Base-by-base conservation (phyloP, 73 alveolate genomes). In the Paraurostyla sp. region DNA sequence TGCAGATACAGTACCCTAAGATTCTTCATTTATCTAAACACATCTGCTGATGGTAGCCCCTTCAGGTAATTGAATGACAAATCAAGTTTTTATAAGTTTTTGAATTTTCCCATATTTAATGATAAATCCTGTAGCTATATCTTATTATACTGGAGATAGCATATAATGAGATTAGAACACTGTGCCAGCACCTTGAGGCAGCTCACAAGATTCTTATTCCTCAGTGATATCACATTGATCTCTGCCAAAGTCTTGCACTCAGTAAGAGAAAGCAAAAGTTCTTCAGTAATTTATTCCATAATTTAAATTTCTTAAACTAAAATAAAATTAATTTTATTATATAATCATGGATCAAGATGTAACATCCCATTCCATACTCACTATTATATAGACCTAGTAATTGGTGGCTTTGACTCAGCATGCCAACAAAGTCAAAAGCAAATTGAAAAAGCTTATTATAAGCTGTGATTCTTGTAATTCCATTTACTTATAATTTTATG, bases 181-280 rank as follows among this genome's bases (percentile, higher is more conserved):
- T 56, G 7, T 52, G 76, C 38, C 23, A 78, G 25, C 25, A 78
- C 60, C 7, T 36, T 54, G 25, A 78, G 40, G 43, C 89, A 78
- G 7, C 6, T 43, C 16, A 27, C 15, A 54, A 78, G 76, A 13
- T 35, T 40, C 33, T 54, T 78, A 20, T 40, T 40, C 40, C 89
- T 78, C 29, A 78, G 60, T 7, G 89, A 78, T 0, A 78, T 51
- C 6, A 78, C 89, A 29, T 78, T 78, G 27, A 78, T 78, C 32
- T 54, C 89, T 2, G 49, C 89, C 13, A 78, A 27, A 13, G 54
- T 51, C 29, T 78, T 54, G 33, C 86, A 73, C 50, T 73, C 86
- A 20, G 86, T 73, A 3, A 73, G 33, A 16, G 43, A 43, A 38
- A 73, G 86, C 71, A 73, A 46, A 43, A 73, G 46, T 25, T 73